A percentile compares a stretch with the other conserved stretches of the same genome.
phyloP scores from a whole-genome alignment of 23 red algal genomes.

The Agarophyton chilense region DNA sequence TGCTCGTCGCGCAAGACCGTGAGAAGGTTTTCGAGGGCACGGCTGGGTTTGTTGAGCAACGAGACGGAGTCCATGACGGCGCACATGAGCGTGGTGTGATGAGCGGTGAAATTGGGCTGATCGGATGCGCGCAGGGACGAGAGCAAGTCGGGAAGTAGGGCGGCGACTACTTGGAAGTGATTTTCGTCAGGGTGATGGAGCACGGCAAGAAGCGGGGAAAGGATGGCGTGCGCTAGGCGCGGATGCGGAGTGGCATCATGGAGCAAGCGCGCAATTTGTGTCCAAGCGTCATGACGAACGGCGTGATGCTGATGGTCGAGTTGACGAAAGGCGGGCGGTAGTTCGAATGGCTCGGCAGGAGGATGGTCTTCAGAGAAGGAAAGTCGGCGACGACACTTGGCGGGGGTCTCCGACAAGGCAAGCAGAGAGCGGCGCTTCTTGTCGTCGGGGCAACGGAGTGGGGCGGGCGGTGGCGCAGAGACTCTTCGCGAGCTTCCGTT shows the following conservation, averaged over 20 bases:
- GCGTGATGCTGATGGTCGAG: background rate
- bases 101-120: too few species aligned
- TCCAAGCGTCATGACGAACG: background rate
- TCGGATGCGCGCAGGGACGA: too few species aligned
- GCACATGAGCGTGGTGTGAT: background rate
- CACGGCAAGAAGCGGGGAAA: too few species aligned
- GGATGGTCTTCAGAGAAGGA: background rate
- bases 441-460: slow-evolving; percentile 11
- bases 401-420: background rate
- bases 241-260: too few species aligned
- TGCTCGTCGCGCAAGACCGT: too few species aligned
- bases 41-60: background rate
- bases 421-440: background rate
- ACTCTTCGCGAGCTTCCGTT: background rate
- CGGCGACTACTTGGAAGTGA: too few species aligned
- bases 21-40: background rate
- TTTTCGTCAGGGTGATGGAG: too few species aligned
- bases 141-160: too few species aligned
- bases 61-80: background rate
- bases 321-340: background rate
- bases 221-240: too few species aligned
- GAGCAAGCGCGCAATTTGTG: too few species aligned
- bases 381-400: too few species aligned
- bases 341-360: background rate
- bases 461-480: slow-evolving; percentile 11